Evolutionary conservation across 2,329 filamentous ascomycete species (phyloP), one percentile per base, ranked within the genome.

Genomic region (Sporothrix brasiliensis): DNA sequence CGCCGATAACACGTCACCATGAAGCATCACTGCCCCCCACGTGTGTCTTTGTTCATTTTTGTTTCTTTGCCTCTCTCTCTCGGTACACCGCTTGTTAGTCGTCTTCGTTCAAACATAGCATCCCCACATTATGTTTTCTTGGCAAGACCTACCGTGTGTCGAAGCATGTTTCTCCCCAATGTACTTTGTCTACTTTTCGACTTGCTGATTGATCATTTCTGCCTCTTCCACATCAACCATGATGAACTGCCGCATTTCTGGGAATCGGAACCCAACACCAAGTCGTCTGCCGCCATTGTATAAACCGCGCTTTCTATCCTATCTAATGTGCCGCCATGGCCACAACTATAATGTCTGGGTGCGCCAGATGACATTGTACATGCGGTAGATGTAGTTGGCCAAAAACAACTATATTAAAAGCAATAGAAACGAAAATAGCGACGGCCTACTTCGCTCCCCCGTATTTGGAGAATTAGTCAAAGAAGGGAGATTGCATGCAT

Each of bases 71-170:
- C 50, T 24, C 41, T 16, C 11, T 24, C 16, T 13, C 21, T 63
- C 27, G 47, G 27, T 47, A 47, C 58, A 63, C 58, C 58, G n/a
- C 58, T 47, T 63, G 10, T 63, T 63, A 19, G 47, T 63, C 39
- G 39, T 27, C 21, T 47, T 63, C 11, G 21, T 16, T 10, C 34
- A 39, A n/a, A 13, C 30, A 58, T 30, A 27, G 10, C n/a, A 47
- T 41, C 21, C 58, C 39, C 58, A 61, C 39, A 21, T 47, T 60
- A 34, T 34, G 34, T 34, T 34, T 34, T 10, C 39, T 61, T 61
- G 39, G 58, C 39, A 47, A n/a, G 58, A 61, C 39, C 58, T 61
- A 13, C 7, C 39, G 27, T 27, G 13, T 13, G 11, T 61, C 13
- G 11, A 11, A 24, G 13, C 39, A 6, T 13, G 19, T 21, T 4